phyloP scores from a whole-genome alignment of 495 filamentous ascomycete species.

The Delitschia confertaspora region DNA sequence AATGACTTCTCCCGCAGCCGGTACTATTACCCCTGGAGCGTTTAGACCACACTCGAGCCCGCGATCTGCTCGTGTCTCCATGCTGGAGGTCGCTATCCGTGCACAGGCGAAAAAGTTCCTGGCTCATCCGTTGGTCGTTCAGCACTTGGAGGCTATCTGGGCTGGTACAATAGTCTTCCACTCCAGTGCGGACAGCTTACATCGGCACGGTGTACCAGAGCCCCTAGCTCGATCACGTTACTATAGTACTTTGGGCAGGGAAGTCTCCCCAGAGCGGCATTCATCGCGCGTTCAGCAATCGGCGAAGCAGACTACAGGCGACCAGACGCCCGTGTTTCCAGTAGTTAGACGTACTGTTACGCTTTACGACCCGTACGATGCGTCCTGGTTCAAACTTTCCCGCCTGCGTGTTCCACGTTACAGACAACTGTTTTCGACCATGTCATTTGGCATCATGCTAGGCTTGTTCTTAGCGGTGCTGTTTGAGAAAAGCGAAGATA shows the following conservation, averaged over 20 bases:
- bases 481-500: conserved; percentile 55
- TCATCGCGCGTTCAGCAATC: conserved; percentile 14
- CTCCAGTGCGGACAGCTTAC: conserved; percentile 71
- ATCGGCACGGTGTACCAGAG: conserved; percentile 48
- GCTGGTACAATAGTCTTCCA: conserved; percentile 89
- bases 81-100: conserved; percentile 83
- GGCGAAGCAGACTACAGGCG: conserved; percentile 8
- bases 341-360: conserved; percentile 62
- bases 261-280: conserved; percentile 17
- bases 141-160: conserved; percentile 93
- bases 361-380: conserved; percentile 82
- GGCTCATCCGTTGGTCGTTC: conserved; percentile 78
- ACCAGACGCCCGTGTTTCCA: background rate
- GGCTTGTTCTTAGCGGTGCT: conserved; percentile 76
- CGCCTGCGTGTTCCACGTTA: conserved; percentile 83
- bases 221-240: background rate
- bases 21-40: conserved; percentile 29
- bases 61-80: conserved; percentile 66
- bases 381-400: conserved; percentile 83
- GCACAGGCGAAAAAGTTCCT: conserved; percentile 83
- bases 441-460: conserved; percentile 71
- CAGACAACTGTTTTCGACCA: conserved; percentile 75
- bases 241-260: conserved; percentile 8
- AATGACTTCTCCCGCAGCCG: conserved; percentile 40
- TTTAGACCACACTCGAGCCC: conserved; percentile 34